phyloP scores from a whole-genome alignment of 2,329 filamentous ascomycete genomes.

The Keithomyces neogunnii region DNA sequence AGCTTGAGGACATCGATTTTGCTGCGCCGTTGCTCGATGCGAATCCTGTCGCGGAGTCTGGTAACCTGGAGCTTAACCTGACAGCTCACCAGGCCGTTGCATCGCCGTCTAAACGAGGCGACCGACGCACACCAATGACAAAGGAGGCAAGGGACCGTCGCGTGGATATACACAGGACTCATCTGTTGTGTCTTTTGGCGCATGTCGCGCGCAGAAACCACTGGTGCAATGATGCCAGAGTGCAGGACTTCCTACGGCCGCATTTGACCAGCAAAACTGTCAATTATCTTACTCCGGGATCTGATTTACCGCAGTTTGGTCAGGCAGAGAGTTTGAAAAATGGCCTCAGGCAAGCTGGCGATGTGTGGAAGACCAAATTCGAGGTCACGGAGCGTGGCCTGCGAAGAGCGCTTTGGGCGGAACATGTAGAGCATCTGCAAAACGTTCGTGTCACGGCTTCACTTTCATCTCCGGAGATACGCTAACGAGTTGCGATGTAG shows the following conservation, averaged over 20 bases:
- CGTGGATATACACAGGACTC: constrained; percentile 74
- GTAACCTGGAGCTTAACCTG: constrained; percentile 43
- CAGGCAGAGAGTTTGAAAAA: constrained; percentile 69
- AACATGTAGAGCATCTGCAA: constrained; percentile 51
- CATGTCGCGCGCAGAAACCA: constrained; percentile 71
- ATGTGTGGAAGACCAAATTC: constrained; percentile 62
- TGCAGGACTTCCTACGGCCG: constrained; percentile 57
- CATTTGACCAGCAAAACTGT: constrained; percentile 59
- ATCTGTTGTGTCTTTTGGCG: constrained; percentile 73
- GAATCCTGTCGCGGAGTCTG: constrained; percentile 16
- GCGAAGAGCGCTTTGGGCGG: constrained; percentile 66
- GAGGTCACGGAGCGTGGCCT: constrained; percentile 63
- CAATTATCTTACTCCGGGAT: constrained; percentile 59
- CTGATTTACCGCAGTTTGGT: constrained; percentile 63
- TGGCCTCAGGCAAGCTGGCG: constrained; percentile 62
- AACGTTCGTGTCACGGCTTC: constrained; percentile 32
- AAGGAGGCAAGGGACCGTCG: constrained; percentile 48
- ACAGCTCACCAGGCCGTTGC: constrained; percentile 33
- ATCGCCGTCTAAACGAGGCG: constrained; percentile 20
- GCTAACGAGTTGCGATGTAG: constrained; percentile 24
- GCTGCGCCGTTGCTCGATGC: constrained; percentile 17
- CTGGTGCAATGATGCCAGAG: constrained; percentile 74
- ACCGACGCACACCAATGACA: constrained; percentile 43
- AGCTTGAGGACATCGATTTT: constrained; percentile 43
- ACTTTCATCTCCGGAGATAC: background rate